Base-by-base conservation (phyloP, 1,284 basidiomycete genomes). In the Garcileccinum viscosum region DNA sequence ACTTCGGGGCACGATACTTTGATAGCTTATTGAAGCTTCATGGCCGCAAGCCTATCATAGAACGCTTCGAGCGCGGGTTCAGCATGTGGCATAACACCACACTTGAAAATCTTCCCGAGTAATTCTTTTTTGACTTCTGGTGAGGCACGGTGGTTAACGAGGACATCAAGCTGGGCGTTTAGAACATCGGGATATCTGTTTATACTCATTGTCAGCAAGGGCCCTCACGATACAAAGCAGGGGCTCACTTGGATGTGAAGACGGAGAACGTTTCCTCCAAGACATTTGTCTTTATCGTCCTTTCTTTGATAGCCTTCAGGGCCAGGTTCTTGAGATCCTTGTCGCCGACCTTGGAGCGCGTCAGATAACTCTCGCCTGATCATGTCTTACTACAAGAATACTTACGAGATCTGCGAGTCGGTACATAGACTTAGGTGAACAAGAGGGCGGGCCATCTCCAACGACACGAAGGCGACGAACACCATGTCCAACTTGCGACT, bases 381-480 rank as follows among this genome's bases (percentile, higher is more conserved):
- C 38, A 24, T 12, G 44, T 44, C n/a, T 38, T 17, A n/a, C n/a
- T n/a, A 33, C 17, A 40, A 27, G 5, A 27, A 66, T 35, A 6
- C 69, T 65, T 38, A 78, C 79, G 30, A 77, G 76, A 37, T 69
- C 70, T 19, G 79, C 77, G 1, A 80, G 66, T 61, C 75, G 75
- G 44, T 79, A 79, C 76, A 81, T 80, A 1, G 78, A 80, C 65
- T 80, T 78, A 7, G 79, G 79, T 24, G 79, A 78, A 65, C 78
- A 78, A n/a, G 64, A 27, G 17, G 75, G 74, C 37, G 69, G 73
- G 3, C 53, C 64, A 2, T 65, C 67, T 63, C 68, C 61, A 22
- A 53, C 24, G 12, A 27, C 58, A 15, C 33, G 63, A 17, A 60
- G 24, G 47, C 22, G 65, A 6, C 27, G 62, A 65, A 37, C 8